Base-by-base conservation (phyloP, 768 basidiomycete species). In the Hypsizygus marmoreus region DNA sequence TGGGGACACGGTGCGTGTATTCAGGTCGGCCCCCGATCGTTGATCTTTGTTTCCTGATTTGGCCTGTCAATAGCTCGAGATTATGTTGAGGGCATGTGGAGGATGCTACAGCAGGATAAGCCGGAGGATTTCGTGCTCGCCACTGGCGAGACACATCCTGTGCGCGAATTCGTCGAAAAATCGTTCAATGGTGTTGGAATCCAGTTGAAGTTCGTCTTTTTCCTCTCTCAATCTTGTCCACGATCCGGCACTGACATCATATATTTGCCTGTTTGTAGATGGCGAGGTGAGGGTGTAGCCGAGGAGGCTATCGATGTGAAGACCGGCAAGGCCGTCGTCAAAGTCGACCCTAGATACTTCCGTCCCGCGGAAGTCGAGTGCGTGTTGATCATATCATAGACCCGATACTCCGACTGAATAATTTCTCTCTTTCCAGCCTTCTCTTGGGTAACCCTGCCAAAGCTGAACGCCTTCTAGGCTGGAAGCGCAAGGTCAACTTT, bases 1-100 rank as follows among this genome's bases (percentile, higher is more conserved):
- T 98, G 95, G 95, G 95, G 95, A 57, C 95, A 98, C 68, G 94
- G 89, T 91, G 47, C 41, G 80, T 68, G 30, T 25, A 41, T 31
- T n/a, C n/a, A n/a, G n/a, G n/a, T n/a, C n/a, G n/a, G n/a, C n/a
- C n/a, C n/a, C n/a, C n/a, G n/a, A n/a, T n/a, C n/a, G n/a, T n/a
- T n/a, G n/a, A n/a, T n/a, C n/a, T n/a, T n/a, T n/a, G n/a, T 17
- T 40, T 28, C 29, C 42, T 52, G 36, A 56, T 53, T 26, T 16
- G n/a, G 23, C 17, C 19, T 28, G 29, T 16, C 34, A 39, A 35
- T 49, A 90, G 88, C 88, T 39, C 82, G 81, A 49, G 89, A 92
- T 64, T 97, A 95, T 64, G 88, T 97, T 8, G 95, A 97, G 69
- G 95, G 95, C 30, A 97, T 97, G 95, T 97, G 94, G 93, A 77